phyloP scores from a whole-genome alignment of 345 rosid species.

The Sisymbrium irio region DNA sequence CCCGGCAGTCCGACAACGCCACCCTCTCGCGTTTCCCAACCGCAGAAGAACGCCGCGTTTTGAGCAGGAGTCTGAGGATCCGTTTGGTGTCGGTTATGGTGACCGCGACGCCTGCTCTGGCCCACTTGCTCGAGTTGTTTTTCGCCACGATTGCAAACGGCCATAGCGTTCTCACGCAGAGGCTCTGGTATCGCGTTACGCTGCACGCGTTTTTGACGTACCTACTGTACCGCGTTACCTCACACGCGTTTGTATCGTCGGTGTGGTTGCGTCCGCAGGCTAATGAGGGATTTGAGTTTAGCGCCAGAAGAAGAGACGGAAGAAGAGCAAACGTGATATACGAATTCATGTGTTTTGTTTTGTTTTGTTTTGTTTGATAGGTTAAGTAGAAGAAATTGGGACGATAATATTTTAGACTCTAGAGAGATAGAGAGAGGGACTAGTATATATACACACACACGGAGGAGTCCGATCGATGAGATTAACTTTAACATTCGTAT shows the following conservation, averaged over 20 bases:
- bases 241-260: background rate
- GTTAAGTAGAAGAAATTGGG: no score
- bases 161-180: conserved; percentile 61
- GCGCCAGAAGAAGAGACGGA: conserved; percentile 21
- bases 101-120: conserved; percentile 77
- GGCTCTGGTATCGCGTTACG: conserved; percentile 54
- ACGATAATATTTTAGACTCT: background rate
- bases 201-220: conserved; percentile 69
- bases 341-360: background rate
- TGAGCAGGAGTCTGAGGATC: conserved; percentile 20
- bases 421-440: background rate
- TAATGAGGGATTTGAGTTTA: conserved; percentile 15
- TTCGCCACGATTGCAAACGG: conserved; percentile 58
- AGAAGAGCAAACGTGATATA: conserved; percentile 15
- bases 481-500: background rate
- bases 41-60: conserved; percentile 24
- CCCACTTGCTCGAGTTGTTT: conserved; percentile 69
- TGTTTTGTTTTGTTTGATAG: no score
- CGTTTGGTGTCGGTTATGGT: conserved; percentile 52
- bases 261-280: background rate
- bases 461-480: background rate
- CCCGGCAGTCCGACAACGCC: conserved; percentile 72
- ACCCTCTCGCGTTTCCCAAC: conserved; percentile 24
- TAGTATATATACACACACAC: background rate
- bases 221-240: conserved; percentile 19